Evolutionary conservation across 140 eudicot species (phyloP).

Genomic region (Senecio squalidus): DNA sequence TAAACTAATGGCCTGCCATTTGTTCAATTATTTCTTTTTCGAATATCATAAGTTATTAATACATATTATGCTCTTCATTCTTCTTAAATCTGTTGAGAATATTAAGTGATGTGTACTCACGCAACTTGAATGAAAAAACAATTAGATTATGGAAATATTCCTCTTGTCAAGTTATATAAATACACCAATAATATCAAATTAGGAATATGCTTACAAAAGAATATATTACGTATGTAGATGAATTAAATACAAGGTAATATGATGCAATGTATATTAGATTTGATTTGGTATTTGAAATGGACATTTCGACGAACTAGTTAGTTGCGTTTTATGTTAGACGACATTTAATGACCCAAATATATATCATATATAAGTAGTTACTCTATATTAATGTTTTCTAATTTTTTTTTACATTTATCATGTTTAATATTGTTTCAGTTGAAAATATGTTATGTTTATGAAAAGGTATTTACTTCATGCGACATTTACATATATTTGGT

Average conservation of each 20-base stretch:
- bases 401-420: too few relatives aligned
- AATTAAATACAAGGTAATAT: not conserved
- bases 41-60: not conserved
- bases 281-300: not conserved
- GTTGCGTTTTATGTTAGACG: too few relatives aligned
- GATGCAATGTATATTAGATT: not conserved
- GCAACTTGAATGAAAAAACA: constrained; percentile 15
- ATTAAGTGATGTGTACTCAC: constrained; percentile 13
- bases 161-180: constrained; percentile 8
- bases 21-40: constrained; percentile 17
- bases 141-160: constrained; percentile 14
- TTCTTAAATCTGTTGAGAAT: constrained; percentile 16
- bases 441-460: too few relatives aligned
- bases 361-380: too few relatives aligned
- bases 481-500: too few relatives aligned
- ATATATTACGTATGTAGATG: constrained; percentile 11
- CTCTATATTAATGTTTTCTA: too few relatives aligned
- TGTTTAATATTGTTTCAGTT: too few relatives aligned
- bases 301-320: not conserved
- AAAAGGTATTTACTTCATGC: too few relatives aligned
- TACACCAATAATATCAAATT: constrained; percentile 3
- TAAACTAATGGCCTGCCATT: constrained; percentile 31
- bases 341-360: too few relatives aligned
- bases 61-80: constrained; percentile 1
- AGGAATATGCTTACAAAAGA: not conserved